These are phyloP conservation scores for Pleoardoris graminearum DNA, from an alignment of 2,329 filamentous ascomycete genomes.

Conservation along the genomic window DNA sequence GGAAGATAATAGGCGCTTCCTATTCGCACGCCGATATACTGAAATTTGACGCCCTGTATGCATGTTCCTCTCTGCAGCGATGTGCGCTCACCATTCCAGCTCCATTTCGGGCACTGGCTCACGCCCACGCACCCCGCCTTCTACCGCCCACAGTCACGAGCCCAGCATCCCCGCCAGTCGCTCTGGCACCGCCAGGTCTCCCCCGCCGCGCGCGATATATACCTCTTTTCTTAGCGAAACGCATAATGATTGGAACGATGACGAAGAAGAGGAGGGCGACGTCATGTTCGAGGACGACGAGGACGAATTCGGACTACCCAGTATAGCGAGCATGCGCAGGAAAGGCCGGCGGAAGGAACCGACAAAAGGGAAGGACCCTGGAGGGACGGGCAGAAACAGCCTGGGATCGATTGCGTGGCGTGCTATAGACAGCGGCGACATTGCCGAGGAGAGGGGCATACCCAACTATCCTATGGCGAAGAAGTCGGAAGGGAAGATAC, in stretches of 20 bases:
- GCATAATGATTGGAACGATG: constrained; percentile 78
- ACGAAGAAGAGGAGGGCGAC: constrained; percentile 67
- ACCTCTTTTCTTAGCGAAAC: constrained; percentile 79
- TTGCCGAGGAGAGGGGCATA: constrained; percentile 84
- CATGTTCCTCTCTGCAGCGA: background rate
- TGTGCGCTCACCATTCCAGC: constrained; percentile 47
- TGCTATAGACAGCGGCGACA: constrained; percentile 83
- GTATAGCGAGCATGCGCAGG: constrained; percentile 86
- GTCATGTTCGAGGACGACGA: constrained; percentile 87
- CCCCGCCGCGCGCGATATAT: constrained; percentile 69
- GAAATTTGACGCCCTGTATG: constrained; percentile 80
- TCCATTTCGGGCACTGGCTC: constrained; percentile 64
- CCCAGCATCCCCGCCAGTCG: constrained; percentile 62
- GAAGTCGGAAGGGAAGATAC: constrained; percentile 90
- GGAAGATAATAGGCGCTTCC: constrained; percentile 84
- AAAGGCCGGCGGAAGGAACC: constrained; percentile 58
- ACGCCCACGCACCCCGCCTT: constrained; percentile 74
- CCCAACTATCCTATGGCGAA: constrained; percentile 85
- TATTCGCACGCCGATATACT: constrained; percentile 97
- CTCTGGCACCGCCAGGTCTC: constrained; percentile 58
- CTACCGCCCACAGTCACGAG: constrained; percentile 60
- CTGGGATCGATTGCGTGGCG: constrained; percentile 51
- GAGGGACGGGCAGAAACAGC: constrained; percentile 32
- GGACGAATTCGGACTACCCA: constrained; percentile 93
- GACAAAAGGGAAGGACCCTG: constrained; percentile 51